Conservation (phyloP, 768 basidiomycete species). For the Dentipellis sp. region DNA sequence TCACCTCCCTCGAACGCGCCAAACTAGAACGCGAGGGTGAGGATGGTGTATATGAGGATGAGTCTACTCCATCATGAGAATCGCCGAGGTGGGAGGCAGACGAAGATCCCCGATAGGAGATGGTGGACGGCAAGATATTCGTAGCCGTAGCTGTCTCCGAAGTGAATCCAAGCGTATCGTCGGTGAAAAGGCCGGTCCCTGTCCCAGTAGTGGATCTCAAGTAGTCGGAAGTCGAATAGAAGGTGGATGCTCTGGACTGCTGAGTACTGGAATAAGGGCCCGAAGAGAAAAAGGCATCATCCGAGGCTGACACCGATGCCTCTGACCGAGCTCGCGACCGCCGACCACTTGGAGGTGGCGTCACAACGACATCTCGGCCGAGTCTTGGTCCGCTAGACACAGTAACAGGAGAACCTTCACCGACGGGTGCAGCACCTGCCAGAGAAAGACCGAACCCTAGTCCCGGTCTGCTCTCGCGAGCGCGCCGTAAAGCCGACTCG, state of each 20-base stretch:
- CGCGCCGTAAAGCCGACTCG: constrained; percentile 33
- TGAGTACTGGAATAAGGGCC: constrained; percentile 24
- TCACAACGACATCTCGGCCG: constrained; percentile 32
- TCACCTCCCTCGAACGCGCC: constrained; percentile 48
- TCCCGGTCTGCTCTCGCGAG: constrained; percentile 32
- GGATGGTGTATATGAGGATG: constrained; percentile 36
- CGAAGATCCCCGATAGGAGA: constrained; percentile 38
- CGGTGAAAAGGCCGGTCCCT: constrained; percentile 25
- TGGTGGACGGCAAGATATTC: constrained; percentile 32
- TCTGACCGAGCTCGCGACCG: constrained; percentile 21
- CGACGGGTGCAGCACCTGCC: constrained; percentile 28
- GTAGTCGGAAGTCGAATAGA: constrained; percentile 27
- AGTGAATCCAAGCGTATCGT: constrained; percentile 30
- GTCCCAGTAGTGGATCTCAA: constrained; percentile 20
- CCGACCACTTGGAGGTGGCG: constrained; percentile 33
- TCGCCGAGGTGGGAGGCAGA: constrained; percentile 50
- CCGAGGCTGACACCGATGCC: constrained; percentile 24
- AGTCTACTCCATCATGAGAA: constrained; percentile 27
- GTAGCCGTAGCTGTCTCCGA: constrained; percentile 29
- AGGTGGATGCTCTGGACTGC: constrained; percentile 19
- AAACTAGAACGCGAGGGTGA: constrained; percentile 33
- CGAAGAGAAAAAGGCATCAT: constrained; percentile 40
- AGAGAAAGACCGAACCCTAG: constrained; percentile 36
- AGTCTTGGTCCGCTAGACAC: constrained; percentile 55
- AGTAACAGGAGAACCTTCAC: constrained; percentile 60